Conservation (phyloP, 345 rosid species). For the Hevea brasiliensis region DNA sequence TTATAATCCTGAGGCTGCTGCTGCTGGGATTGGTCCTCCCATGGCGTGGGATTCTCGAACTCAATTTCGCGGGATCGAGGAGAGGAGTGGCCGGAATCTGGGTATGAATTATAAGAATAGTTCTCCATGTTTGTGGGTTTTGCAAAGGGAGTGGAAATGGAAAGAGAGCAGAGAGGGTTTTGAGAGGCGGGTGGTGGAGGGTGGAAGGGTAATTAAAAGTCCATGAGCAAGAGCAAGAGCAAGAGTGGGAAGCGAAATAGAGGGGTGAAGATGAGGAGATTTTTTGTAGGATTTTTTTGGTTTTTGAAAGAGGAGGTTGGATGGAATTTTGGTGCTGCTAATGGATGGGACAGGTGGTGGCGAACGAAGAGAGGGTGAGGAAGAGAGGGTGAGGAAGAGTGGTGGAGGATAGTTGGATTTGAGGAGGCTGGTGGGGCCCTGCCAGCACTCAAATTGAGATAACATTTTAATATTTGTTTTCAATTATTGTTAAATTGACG, state of each 20-base stretch:
- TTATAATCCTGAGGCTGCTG: constrained; percentile 40
- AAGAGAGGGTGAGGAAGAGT: not conserved
- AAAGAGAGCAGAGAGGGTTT: not conserved
- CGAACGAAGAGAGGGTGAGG: not conserved
- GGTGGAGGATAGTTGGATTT: not conserved
- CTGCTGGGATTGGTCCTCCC: constrained; percentile 65
- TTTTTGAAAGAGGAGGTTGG: not conserved
- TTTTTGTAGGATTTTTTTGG: constrained; percentile 2
- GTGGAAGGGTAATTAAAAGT: not conserved
- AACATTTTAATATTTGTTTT: too few species aligned
- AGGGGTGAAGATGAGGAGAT: too few species aligned
- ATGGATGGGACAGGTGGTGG: constrained; percentile 6
- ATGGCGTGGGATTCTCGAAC: constrained; percentile 69
- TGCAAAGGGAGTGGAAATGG: not conserved
- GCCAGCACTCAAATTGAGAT: constrained; percentile 17
- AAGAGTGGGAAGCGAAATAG: too few species aligned
- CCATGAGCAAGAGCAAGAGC: not conserved
- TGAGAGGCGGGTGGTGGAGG: not conserved
- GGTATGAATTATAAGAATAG: constrained; percentile 61
- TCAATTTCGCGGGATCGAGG: constrained; percentile 97
- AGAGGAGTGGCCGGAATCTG: constrained; percentile 87
- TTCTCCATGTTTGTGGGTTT: constrained; percentile 52
- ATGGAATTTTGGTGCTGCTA: constrained; percentile 5
- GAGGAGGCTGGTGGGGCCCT: constrained; percentile 29
- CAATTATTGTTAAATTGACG: too few species aligned